Evolutionary conservation across 257 asterid species (phyloP).

Genomic region (Solanum rostratum): DNA sequence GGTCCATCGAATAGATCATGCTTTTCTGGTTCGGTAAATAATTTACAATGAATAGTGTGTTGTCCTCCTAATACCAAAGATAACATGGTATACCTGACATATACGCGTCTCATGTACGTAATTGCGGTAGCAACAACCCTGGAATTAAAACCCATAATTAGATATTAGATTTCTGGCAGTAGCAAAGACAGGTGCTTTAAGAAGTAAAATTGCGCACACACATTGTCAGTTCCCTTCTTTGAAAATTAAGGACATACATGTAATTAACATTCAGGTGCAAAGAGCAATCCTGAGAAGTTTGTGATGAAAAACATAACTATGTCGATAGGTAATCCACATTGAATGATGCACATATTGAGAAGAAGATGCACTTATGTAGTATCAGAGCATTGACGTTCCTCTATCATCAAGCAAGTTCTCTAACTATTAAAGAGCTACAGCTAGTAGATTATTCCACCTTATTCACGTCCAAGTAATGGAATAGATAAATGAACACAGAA

Average conservation of each 20-base stretch:
- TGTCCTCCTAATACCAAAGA: not conserved
- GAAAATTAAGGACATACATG: not conserved
- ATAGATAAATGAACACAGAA: not conserved
- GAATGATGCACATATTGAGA: not conserved
- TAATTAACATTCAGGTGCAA: not conserved
- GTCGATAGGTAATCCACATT: not conserved
- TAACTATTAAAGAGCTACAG: not conserved
- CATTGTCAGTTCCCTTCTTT: not conserved
- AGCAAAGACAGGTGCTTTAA: not conserved
- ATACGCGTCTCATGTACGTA: constrained; percentile 90
- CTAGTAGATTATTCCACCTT: not conserved
- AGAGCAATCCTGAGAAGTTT: not conserved
- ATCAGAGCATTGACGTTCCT: not conserved
- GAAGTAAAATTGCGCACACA: not conserved
- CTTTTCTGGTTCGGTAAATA: not conserved
- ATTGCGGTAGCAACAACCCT: constrained; percentile 98
- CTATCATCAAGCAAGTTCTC: not conserved
- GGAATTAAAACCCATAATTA: constrained; percentile 22
- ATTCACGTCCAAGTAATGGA: not conserved
- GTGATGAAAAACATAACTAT: not conserved
- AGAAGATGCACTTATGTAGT: not conserved
- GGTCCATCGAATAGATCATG: not conserved
- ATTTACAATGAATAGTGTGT: not conserved
- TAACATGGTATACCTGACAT: constrained; percentile 38
- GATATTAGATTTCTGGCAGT: not conserved